These are phyloP conservation scores for Phytophthora tentaculata DNA, from an alignment of 352 stramenopile genomes.

Conservation along the genomic window DNA sequence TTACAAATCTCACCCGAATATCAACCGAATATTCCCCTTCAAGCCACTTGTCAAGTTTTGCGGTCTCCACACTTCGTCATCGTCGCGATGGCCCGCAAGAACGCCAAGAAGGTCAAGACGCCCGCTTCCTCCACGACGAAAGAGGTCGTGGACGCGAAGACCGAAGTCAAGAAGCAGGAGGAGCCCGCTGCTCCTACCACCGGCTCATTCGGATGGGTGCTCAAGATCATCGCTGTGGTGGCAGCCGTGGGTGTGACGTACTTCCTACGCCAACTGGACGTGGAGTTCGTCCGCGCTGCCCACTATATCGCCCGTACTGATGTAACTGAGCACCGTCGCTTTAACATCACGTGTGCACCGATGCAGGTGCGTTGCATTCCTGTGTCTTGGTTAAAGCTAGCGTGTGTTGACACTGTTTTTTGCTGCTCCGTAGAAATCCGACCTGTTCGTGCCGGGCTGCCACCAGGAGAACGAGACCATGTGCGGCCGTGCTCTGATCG, in stretches of 20 bases:
- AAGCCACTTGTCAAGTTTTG: not conserved
- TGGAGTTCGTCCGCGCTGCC: slow-evolving; percentile 15
- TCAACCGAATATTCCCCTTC: slow-evolving; percentile 20
- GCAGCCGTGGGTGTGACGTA: slow-evolving; percentile 25
- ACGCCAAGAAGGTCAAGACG: slow-evolving; percentile 27
- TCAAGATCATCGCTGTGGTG: slow-evolving; percentile 32
- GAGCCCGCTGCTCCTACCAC: slow-evolving; percentile 1
- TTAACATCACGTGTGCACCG: slow-evolving; percentile 58
- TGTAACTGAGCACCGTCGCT: slow-evolving; percentile 52
- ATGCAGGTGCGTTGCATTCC: slow-evolving; percentile 42
- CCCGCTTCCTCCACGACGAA: slow-evolving; percentile 12
- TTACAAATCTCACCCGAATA: slow-evolving; percentile 14
- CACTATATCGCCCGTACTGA: slow-evolving; percentile 47
- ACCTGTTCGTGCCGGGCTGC: slow-evolving; percentile 67
- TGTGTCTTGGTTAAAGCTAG: not conserved
- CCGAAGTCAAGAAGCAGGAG: slow-evolving; percentile 8
- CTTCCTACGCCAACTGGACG: slow-evolving; percentile 31
- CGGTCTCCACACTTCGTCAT: slow-evolving; percentile 11
- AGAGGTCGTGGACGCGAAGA: slow-evolving; percentile 17
- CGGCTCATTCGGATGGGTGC: slow-evolving; percentile 33
- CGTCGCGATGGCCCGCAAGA: slow-evolving; percentile 36
- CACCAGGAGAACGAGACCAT: slow-evolving; percentile 58
- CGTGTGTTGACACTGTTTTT: not conserved
- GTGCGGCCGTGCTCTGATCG: slow-evolving; percentile 73
- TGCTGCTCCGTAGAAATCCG: slow-evolving; percentile 31